Evolutionary conservation across 2,329 filamentous ascomycete species (phyloP).

Genomic region (Lachnellula occidentalis): DNA sequence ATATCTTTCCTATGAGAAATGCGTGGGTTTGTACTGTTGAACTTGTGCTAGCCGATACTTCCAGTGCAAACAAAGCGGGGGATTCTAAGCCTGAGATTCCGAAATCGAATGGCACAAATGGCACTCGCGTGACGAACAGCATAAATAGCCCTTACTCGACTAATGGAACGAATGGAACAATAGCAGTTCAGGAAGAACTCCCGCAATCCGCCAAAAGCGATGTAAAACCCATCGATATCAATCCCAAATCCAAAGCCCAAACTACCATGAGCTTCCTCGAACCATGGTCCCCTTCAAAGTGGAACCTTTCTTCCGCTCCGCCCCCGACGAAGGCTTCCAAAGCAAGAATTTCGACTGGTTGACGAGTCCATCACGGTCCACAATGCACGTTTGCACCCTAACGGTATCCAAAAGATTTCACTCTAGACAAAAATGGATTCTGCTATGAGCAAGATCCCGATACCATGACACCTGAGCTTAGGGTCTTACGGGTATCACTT

Average conservation of each 20-base stretch:
- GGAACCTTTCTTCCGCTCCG: constrained; percentile 4
- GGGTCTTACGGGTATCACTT: too few relatives aligned
- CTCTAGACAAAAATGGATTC: constrained; percentile 6
- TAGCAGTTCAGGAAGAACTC: too few relatives aligned
- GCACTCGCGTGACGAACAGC: not conserved
- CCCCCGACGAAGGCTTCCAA: constrained; percentile 3
- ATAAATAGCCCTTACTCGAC: not conserved
- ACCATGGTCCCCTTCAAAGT: not conserved
- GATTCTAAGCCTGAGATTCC: not conserved
- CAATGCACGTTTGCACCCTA: not conserved
- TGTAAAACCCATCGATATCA: not conserved
- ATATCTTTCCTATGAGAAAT: constrained; percentile 7
- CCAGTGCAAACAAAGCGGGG: too few relatives aligned
- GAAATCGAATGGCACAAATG: not conserved
- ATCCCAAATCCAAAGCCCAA: not conserved
- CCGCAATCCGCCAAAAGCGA: not conserved
- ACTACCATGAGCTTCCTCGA: constrained; percentile 8
- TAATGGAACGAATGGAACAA: too few relatives aligned
- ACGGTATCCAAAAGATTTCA: constrained; percentile 1
- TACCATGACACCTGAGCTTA: not conserved
- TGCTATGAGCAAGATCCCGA: not conserved
- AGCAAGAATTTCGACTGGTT: constrained; percentile 5
- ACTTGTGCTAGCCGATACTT: not conserved
- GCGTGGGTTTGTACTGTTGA: constrained; percentile 10
- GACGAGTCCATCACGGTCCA: not conserved